These are phyloP conservation scores for Metschnikowia similis DNA, from an alignment of 805 yeast genomes.

Conservation along the genomic window DNA sequence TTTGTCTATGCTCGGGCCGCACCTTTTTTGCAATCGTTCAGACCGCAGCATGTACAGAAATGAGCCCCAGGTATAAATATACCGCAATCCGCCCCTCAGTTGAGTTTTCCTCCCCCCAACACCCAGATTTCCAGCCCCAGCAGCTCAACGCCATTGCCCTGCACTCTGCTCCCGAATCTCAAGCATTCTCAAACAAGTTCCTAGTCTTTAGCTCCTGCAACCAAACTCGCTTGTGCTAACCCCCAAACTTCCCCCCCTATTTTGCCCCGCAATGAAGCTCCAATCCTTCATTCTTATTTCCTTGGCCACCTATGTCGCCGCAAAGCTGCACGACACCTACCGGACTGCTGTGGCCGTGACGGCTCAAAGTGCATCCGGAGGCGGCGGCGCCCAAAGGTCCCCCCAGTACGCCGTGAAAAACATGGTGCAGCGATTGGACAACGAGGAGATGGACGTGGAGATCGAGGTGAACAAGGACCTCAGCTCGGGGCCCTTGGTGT, in stretches of 20 bases:
- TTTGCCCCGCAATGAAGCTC: not conserved
- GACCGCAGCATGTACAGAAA: conserved; percentile 1
- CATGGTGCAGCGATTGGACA: not conserved
- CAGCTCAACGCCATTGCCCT: not conserved
- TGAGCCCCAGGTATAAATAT: not conserved
- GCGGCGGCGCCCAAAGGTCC: not conserved
- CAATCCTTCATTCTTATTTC: not conserved
- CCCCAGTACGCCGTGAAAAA: not conserved
- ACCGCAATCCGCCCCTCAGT: not conserved
- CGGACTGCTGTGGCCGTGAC: not conserved
- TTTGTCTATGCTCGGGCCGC: not conserved
- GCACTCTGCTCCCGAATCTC: conserved; percentile 1
- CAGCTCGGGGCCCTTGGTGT: conserved; percentile 2
- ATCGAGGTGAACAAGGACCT: not conserved
- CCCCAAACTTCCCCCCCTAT: not conserved
- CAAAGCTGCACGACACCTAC: not conserved
- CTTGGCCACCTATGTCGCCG: not conserved
- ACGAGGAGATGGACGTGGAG: not conserved
- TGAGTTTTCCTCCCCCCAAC: not conserved
- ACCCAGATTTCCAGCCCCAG: not conserved
- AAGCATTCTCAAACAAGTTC: not conserved
- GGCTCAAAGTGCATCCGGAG: not conserved
- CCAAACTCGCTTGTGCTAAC: not conserved
- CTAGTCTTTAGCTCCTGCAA: conserved; percentile 1
- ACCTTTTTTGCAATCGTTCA: conserved; percentile 2